Conservation (phyloP, 2,329 filamentous ascomycete genomes). For the Graphilbum sp. region DNA sequence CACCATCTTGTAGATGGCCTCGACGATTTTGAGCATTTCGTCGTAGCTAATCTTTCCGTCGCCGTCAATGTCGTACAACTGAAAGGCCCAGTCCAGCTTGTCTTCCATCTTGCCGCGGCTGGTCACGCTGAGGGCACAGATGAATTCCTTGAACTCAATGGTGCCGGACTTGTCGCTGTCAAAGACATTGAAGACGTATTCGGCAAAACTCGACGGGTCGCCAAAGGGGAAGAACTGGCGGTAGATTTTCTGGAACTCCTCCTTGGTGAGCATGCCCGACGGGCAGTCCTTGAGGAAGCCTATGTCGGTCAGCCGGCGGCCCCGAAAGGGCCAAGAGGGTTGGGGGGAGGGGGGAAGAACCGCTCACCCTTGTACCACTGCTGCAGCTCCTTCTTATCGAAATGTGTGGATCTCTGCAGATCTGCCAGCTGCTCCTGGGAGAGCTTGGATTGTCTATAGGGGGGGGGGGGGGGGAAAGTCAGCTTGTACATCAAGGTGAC, state of each 20-base stretch:
- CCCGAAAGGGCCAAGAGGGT: background rate
- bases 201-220: conserved; percentile 90
- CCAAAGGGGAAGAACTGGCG: conserved; percentile 99
- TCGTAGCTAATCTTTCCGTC: conserved; percentile 99
- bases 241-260: conserved; percentile 99
- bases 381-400: conserved; percentile 98
- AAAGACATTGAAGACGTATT: conserved; percentile 99
- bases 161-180: conserved; percentile 93
- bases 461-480: background rate
- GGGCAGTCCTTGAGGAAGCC: conserved; percentile 98
- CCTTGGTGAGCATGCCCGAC: conserved; percentile 88
- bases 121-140: conserved; percentile 92
- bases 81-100: conserved; percentile 98
- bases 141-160: conserved; percentile 99
- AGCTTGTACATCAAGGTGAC: too few species aligned
- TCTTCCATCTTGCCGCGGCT: conserved; percentile 98
- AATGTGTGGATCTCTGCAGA: conserved; percentile 92
- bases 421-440: conserved; percentile 91
- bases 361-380: conserved; percentile 98
- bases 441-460: conserved; percentile 82
- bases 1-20: conserved; percentile 99
- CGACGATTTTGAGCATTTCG: conserved; percentile 96
- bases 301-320: conserved; percentile 26
- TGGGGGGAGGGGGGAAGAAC: too few species aligned
- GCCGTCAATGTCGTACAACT: conserved; percentile 97